A percentile compares a stretch with the other conserved stretches of the same genome.
These are phyloP conservation scores for Vigna mungo DNA, from an alignment of 306 rosid species.

Conservation along the genomic window DNA sequence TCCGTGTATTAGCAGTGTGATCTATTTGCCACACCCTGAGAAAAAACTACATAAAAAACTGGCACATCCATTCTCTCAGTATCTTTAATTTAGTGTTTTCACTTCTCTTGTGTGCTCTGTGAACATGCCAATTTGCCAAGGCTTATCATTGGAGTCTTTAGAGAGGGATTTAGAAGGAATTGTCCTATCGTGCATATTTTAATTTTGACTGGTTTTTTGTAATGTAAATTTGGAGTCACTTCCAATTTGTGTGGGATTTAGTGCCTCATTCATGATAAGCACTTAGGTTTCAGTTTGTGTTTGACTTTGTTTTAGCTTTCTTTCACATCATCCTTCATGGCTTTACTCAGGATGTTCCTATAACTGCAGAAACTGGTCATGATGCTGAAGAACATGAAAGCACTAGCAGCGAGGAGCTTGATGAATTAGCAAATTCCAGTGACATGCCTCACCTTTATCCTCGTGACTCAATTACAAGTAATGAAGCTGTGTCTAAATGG, in stretches of 20 bases:
- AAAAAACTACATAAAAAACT: neutral
- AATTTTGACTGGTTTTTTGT: constrained; percentile 25
- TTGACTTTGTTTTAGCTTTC: constrained; percentile 22
- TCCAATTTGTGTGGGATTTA: constrained; percentile 23
- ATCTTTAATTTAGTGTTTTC: constrained; percentile 13
- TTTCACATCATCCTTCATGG: constrained; percentile 40
- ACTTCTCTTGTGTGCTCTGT: constrained; percentile 3
- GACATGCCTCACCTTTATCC: constrained; percentile 68
- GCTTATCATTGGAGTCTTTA: neutral
- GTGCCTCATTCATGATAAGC: constrained; percentile 13
- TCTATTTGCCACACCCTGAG: neutral
- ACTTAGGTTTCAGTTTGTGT: constrained; percentile 24
- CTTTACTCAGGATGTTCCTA: constrained; percentile 48
- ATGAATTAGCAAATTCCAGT: constrained; percentile 63
- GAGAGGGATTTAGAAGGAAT: neutral
- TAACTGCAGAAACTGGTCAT: constrained; percentile 63
- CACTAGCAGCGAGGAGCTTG: constrained; percentile 71
- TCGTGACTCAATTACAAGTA: constrained; percentile 54
- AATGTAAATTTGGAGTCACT: constrained; percentile 6
- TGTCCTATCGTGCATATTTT: constrained; percentile 23
- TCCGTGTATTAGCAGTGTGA: neutral
- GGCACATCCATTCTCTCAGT: neutral
- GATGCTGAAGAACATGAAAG: constrained; percentile 65
- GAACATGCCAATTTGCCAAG: constrained; percentile 4
- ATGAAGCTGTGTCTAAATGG: constrained; percentile 90